Evolutionary conservation across 495 filamentous ascomycete species (phyloP).

Genomic region (Aspergillus funiculosus): DNA sequence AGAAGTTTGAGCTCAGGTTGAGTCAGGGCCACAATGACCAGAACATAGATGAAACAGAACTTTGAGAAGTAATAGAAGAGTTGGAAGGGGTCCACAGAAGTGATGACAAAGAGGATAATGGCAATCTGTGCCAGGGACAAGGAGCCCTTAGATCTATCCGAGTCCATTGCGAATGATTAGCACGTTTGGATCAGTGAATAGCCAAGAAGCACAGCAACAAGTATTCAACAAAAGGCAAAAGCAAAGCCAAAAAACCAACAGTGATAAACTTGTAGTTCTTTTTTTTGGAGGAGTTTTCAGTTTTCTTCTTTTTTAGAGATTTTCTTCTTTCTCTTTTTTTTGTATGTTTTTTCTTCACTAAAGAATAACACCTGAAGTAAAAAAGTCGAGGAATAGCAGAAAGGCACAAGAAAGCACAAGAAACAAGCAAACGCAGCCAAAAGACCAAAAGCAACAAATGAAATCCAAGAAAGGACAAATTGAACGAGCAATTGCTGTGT

Average conservation of each 20-base stretch:
- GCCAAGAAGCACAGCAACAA: background rate
- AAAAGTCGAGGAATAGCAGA: too few relatives aligned
- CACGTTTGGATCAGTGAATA: background rate
- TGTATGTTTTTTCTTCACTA: background rate
- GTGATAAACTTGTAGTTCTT: background rate
- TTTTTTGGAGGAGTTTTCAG: background rate
- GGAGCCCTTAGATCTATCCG: background rate
- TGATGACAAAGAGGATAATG: slow-evolving; percentile 2
- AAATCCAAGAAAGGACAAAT: background rate
- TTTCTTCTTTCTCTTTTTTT: background rate
- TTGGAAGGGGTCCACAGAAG: background rate
- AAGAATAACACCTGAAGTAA: too few relatives aligned
- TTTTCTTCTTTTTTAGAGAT: background rate
- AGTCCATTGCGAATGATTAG: slow-evolving; percentile 5
- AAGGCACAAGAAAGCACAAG: too few relatives aligned
- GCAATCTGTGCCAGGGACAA: background rate
- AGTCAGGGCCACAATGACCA: slow-evolving; percentile 13
- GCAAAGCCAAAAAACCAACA: slow-evolving; percentile 1
- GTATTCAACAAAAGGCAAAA: background rate
- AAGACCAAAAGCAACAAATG: background rate
- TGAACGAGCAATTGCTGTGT: too few relatives aligned
- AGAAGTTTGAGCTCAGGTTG: slow-evolving; percentile 8
- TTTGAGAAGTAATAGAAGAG: slow-evolving; percentile 8
- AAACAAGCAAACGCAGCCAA: too few relatives aligned
- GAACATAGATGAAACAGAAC: slow-evolving; percentile 17